Evolutionary conservation across 2,329 filamentous ascomycete genomes (phyloP).

Genomic region (Claviceps maximensis): DNA sequence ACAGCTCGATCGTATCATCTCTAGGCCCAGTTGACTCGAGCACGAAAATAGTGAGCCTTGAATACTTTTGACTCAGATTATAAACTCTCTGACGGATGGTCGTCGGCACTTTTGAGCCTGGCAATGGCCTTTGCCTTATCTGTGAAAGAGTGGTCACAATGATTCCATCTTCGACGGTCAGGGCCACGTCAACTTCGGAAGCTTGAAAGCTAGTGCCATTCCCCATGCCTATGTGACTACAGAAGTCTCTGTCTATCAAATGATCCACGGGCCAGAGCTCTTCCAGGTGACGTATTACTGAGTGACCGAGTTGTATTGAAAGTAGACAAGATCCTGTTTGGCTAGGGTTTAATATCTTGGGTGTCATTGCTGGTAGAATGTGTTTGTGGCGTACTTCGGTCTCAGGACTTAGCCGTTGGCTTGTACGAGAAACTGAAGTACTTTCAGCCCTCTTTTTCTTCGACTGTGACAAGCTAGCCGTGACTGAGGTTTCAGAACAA

Average conservation of each 20-base stretch:
- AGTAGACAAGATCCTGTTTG: slow-evolving; percentile 30
- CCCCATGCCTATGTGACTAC: slow-evolving; percentile 10
- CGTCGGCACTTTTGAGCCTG: slow-evolving; percentile 28
- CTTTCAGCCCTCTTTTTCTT: background rate
- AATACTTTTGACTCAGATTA: slow-evolving; percentile 45
- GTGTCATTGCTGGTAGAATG: slow-evolving; percentile 4
- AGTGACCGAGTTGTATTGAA: slow-evolving; percentile 33
- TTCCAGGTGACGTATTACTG: slow-evolving; percentile 37
- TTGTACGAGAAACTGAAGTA: background rate
- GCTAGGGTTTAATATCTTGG: slow-evolving; percentile 8
- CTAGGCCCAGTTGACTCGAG: slow-evolving; percentile 35
- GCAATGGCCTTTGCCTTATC: slow-evolving; percentile 57
- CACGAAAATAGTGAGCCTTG: slow-evolving; percentile 54
- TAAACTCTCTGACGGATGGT: slow-evolving; percentile 43
- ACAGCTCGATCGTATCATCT: slow-evolving; percentile 27
- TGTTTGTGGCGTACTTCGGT: background rate
- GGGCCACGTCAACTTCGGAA: slow-evolving; percentile 57
- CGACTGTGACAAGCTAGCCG: background rate
- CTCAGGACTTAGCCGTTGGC: background rate
- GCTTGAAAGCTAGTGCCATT: slow-evolving; percentile 16
- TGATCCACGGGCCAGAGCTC: slow-evolving; percentile 32
- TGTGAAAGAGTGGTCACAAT: slow-evolving; percentile 59
- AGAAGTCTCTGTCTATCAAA: slow-evolving; percentile 49
- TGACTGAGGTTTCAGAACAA: background rate
- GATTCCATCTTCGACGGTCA: slow-evolving; percentile 57